A percentile compares a stretch with the other conserved stretches of the same genome.
Evolutionary conservation across 257 asterid species (phyloP).

Genomic region (Solanum corneliomulleri): DNA sequence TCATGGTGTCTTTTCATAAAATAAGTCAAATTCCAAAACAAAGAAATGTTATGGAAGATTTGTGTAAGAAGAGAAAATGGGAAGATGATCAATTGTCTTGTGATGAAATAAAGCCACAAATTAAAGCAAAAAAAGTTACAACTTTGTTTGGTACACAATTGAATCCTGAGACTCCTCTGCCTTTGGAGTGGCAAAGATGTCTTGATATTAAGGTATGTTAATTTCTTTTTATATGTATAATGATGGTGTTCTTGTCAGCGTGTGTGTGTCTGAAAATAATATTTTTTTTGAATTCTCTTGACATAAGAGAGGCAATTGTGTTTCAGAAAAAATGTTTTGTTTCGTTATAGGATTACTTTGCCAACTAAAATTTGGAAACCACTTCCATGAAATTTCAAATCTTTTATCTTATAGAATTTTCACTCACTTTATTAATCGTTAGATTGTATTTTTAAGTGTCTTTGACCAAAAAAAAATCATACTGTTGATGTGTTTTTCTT

Average conservation of each 20-base stretch:
- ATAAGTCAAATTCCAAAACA: slow-evolving; percentile 11
- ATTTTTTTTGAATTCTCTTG: not conserved
- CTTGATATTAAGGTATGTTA: slow-evolving; percentile 51
- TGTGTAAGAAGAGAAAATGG: slow-evolving; percentile 48
- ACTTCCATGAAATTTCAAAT: not conserved
- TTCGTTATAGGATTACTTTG: not conserved
- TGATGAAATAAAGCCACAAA: slow-evolving; percentile 7
- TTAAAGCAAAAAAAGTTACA: slow-evolving; percentile 6
- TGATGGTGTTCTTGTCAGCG: not conserved
- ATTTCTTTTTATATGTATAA: not conserved
- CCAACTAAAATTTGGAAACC: too few species aligned
- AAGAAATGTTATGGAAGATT: slow-evolving; percentile 17
- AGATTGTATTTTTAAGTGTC: not conserved
- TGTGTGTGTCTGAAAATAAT: not conserved
- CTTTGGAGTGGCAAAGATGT: slow-evolving; percentile 66
- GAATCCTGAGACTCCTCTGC: slow-evolving; percentile 28
- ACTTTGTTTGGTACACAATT: slow-evolving; percentile 3
- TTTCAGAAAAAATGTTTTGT: not conserved
- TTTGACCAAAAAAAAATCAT: not conserved
- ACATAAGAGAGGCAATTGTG: not conserved
- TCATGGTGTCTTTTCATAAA: slow-evolving; percentile 36
- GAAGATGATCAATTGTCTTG: slow-evolving; percentile 10
- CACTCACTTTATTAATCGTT: accelerated
- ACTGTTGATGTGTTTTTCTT: not conserved
- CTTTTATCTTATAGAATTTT: not conserved